Conservation (phyloP, 2,329 filamentous ascomycete genomes). For the Teratosphaeria gauchensis region DNA sequence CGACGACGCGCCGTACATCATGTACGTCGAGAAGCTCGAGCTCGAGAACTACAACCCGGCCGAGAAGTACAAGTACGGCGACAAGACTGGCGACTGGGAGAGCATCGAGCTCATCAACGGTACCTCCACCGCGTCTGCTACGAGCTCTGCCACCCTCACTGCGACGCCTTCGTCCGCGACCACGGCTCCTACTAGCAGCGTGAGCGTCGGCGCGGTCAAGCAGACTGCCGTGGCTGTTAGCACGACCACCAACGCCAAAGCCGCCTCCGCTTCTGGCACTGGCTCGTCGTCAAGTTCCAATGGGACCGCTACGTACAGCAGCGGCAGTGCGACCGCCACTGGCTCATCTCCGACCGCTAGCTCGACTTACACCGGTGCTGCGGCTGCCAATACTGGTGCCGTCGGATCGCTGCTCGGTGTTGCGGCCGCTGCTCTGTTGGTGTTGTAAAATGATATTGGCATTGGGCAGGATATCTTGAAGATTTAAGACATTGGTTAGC, state of each 20-base stretch:
- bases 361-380: constrained; percentile 8
- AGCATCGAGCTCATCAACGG: constrained; percentile 37
- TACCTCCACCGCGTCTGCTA: constrained; percentile 1
- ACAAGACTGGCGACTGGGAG: constrained; percentile 38
- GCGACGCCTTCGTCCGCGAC: constrained; percentile 3
- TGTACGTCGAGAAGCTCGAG: constrained; percentile 42
- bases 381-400: constrained; percentile 7
- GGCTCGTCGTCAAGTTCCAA: constrained; percentile 9
- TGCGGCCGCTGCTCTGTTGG: constrained; percentile 9
- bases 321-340: not conserved
- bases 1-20: constrained; percentile 34
- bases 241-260: constrained; percentile 17
- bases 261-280: constrained; percentile 17
- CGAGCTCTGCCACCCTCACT: not conserved
- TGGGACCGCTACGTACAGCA: not conserved
- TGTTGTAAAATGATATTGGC: constrained; percentile 8
- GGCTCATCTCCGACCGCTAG: constrained; percentile 5
- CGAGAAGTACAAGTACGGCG: constrained; percentile 41
- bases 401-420: constrained; percentile 16
- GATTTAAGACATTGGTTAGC: not conserved
- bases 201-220: constrained; percentile 13
- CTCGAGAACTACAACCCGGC: constrained; percentile 46
- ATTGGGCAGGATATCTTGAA: not conserved
- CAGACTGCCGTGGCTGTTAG: constrained; percentile 13
- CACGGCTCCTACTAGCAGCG: constrained; percentile 19